Evolutionary conservation across 1,284 basidiomycete species (phyloP).

Genomic region (Vanrija sp.): DNA sequence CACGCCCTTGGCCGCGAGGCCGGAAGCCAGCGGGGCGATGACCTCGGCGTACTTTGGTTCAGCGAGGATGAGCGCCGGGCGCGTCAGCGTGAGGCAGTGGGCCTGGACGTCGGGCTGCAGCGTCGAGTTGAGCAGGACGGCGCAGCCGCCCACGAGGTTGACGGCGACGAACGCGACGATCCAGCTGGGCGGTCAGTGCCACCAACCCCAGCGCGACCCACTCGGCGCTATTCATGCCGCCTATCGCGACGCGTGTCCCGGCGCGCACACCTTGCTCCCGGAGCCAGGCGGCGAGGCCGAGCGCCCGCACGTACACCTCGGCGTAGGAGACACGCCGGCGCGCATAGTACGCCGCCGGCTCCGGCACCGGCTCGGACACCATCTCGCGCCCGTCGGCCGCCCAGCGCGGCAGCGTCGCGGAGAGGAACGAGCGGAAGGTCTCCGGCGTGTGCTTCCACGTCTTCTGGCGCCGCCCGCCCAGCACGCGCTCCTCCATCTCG

Average conservation of each 20-base stretch:
- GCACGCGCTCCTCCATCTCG: slow-evolving; percentile 34
- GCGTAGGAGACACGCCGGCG: slow-evolving; percentile 24
- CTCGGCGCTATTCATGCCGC: slow-evolving; percentile 30
- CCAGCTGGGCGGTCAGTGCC: slow-evolving; percentile 15
- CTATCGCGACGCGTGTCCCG: slow-evolving; percentile 33
- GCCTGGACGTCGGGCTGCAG: slow-evolving; percentile 16
- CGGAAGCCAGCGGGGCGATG: slow-evolving; percentile 11
- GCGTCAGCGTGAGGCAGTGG: slow-evolving; percentile 23
- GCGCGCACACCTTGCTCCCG: slow-evolving; percentile 22
- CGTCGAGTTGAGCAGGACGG: slow-evolving; percentile 39
- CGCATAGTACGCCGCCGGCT: not conserved
- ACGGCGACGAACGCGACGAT: slow-evolving; percentile 29
- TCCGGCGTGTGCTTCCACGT: slow-evolving; percentile 38
- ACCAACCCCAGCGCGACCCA: slow-evolving; percentile 1
- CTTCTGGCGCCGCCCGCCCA: slow-evolving; percentile 24
- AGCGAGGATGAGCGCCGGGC: slow-evolving; percentile 25
- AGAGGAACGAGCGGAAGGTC: slow-evolving; percentile 32
- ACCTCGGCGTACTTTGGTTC: slow-evolving; percentile 29
- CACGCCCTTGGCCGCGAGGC: not conserved
- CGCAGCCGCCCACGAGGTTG: slow-evolving; percentile 34
- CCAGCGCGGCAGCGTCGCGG: slow-evolving; percentile 17
- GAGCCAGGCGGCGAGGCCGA: slow-evolving; percentile 30
- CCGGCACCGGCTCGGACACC: slow-evolving; percentile 25
- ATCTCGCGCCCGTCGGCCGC: slow-evolving; percentile 16
- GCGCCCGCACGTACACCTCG: slow-evolving; percentile 20